Conservation (phyloP, 176 grass and related monocot genomes). For the Eragrostis nindensis region DNA sequence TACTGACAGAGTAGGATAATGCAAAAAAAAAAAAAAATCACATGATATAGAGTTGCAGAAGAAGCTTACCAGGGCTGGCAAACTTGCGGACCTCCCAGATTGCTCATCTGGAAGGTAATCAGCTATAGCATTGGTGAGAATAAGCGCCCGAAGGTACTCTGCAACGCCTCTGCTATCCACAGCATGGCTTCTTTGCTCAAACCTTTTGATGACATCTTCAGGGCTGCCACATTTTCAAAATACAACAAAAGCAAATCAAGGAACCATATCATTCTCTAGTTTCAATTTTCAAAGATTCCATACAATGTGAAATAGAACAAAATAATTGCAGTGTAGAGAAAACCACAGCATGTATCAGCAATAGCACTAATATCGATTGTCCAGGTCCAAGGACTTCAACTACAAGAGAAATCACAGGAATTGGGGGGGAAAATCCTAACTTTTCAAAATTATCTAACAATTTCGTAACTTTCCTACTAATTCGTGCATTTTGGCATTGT, state of each 20-base stretch:
- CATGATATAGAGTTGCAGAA: constrained; percentile 5
- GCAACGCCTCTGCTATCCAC: constrained; percentile 88
- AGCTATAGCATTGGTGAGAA: constrained; percentile 80
- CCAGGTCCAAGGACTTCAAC: constrained; percentile 4
- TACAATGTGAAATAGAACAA: too few relatives aligned
- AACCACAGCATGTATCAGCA: not conserved
- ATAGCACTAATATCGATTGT: not conserved
- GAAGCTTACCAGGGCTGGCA: constrained; percentile 80
- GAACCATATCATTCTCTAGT: constrained; percentile 29
- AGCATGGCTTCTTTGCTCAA: constrained; percentile 92
- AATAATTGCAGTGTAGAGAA: too few relatives aligned
- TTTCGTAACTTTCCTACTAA: not conserved
- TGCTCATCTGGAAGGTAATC: constrained; percentile 91
- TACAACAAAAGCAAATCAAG: not conserved
- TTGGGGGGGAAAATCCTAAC: not conserved
- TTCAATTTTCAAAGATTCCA: not conserved
- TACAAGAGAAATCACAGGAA: not conserved
- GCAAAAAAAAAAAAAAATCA: constrained; percentile 13
- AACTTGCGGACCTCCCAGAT: constrained; percentile 77
- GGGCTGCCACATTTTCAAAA: constrained; percentile 63
- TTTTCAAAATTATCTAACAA: not conserved
- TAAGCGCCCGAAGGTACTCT: constrained; percentile 93
- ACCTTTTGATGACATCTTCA: constrained; percentile 83
- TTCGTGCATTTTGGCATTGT: not conserved
- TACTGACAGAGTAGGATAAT: not conserved